These are phyloP conservation scores for Leccinellum albellum DNA, from an alignment of 768 basidiomycete genomes.

Conservation along the genomic window DNA sequence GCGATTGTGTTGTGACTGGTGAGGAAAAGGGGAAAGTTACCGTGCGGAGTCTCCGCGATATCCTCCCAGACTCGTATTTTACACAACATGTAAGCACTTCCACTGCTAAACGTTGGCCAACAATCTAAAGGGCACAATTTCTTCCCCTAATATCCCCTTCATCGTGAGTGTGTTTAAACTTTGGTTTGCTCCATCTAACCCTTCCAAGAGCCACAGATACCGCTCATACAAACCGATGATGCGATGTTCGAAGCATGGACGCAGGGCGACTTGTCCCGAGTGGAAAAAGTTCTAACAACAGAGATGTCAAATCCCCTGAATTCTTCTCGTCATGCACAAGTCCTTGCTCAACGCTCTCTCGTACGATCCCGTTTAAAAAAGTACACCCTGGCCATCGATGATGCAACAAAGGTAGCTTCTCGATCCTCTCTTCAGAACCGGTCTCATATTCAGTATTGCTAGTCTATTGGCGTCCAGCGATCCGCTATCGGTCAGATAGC, in stretches of 20 bases:
- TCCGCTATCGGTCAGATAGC: slow-evolving; percentile 13
- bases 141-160: rapidly evolving
- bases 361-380: background rate
- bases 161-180: background rate
- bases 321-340: background rate
- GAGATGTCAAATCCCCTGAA: background rate
- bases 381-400: background rate
- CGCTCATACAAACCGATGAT: background rate
- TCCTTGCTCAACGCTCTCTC: slow-evolving; percentile 1
- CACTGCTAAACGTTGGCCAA: no score
- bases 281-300: background rate
- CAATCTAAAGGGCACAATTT: background rate
- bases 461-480: slow-evolving; percentile 6
- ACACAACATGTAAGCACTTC: background rate
- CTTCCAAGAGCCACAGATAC: background rate
- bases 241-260: background rate
- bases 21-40: background rate
- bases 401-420: background rate
- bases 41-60: background rate
- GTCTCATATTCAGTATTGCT: background rate
- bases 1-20: background rate
- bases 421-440: rapidly evolving
- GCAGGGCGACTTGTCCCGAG: background rate
- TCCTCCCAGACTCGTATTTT: background rate
- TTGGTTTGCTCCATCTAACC: background rate